A percentile compares a stretch with the other conserved stretches of the same genome.
These are phyloP conservation scores for Andrographis paniculata DNA, from an alignment of 305 asterid species.

Conservation along the genomic window DNA sequence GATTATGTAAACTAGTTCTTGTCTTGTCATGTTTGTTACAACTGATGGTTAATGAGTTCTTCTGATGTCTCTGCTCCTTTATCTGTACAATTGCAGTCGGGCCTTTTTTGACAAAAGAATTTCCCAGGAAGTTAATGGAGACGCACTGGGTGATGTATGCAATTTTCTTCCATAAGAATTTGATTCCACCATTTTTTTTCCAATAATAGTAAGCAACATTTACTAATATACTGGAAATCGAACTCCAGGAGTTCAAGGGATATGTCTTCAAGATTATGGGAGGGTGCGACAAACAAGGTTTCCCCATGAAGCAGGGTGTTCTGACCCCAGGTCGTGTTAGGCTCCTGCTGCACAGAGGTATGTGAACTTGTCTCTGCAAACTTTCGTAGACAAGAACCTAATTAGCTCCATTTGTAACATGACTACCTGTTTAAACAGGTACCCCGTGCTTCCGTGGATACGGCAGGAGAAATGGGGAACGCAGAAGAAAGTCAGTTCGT, in stretches of 20 bases:
- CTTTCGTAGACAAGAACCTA: background rate
- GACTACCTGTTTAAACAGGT: slow-evolving; percentile 15
- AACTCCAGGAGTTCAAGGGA: slow-evolving; percentile 32
- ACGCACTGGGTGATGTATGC: slow-evolving; percentile 34
- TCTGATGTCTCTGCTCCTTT: too few relatives aligned
- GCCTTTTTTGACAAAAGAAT: slow-evolving; percentile 36
- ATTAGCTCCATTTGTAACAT: background rate
- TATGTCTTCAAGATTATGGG: slow-evolving; percentile 47
- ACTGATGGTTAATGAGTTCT: too few relatives aligned
- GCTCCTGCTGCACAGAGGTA: slow-evolving; percentile 33
- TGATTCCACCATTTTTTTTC: too few relatives aligned
- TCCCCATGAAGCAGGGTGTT: slow-evolving; percentile 47
- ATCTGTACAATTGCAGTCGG: too few relatives aligned
- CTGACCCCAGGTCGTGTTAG: slow-evolving; percentile 42
- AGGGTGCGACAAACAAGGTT: slow-evolving; percentile 38
- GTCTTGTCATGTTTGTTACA: too few relatives aligned
- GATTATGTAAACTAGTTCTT: too few relatives aligned
- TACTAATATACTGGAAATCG: background rate
- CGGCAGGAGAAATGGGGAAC: slow-evolving; percentile 40
- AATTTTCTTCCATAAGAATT: background rate
- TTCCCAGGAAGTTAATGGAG: slow-evolving; percentile 42
- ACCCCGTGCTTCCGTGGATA: slow-evolving; percentile 41
- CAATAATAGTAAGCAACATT: too few relatives aligned
- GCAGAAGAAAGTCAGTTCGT: slow-evolving; percentile 40
- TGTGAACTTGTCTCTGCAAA: background rate